A percentile compares a stretch with the other conserved stretches of the same genome.
Conservation (phyloP, 1,284 basidiomycete genomes). For the Agroathelia rolfsii region DNA sequence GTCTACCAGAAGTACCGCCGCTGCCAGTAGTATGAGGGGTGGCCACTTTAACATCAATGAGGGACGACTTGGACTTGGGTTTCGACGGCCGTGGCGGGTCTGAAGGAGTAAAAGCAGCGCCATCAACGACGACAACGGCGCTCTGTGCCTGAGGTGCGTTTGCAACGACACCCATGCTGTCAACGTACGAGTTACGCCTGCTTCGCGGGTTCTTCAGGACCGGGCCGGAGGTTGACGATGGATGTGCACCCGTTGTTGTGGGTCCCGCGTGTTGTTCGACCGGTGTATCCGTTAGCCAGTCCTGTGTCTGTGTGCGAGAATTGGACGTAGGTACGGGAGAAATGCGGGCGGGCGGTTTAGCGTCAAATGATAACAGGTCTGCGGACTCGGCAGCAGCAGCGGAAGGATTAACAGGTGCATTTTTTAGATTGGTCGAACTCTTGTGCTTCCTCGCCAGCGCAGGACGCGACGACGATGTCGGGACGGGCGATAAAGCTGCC, state of each 20-base stretch:
- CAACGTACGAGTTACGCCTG: conserved; percentile 58
- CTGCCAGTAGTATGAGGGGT: no score
- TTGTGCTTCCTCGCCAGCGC: conserved; percentile 31
- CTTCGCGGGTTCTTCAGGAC: conserved; percentile 57
- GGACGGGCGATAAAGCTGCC: conserved; percentile 6
- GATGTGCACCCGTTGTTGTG: no score
- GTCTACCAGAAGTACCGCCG: no score
- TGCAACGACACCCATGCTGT: conserved; percentile 36
- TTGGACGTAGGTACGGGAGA: conserved; percentile 4
- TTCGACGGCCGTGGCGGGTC: conserved; percentile 11
- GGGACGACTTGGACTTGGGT: no score
- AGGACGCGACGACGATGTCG: conserved; percentile 21
- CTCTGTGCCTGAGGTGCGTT: conserved; percentile 37
- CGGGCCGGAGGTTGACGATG: no score
- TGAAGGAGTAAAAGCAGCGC: conserved; percentile 15
- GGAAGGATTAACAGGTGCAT: conserved; percentile 6
- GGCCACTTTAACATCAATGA: no score
- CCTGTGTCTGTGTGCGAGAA: conserved; percentile 1
- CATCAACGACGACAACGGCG: conserved; percentile 20
- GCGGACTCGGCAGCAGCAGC: neutral
- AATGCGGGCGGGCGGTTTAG: conserved; percentile 3
- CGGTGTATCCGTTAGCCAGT: no score
- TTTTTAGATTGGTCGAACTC: conserved; percentile 29
- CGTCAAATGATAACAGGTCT: conserved; percentile 9
- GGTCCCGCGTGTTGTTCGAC: no score